Evolutionary conservation across 805 yeast species (phyloP).

Genomic region (Saturnispora quitensis): DNA sequence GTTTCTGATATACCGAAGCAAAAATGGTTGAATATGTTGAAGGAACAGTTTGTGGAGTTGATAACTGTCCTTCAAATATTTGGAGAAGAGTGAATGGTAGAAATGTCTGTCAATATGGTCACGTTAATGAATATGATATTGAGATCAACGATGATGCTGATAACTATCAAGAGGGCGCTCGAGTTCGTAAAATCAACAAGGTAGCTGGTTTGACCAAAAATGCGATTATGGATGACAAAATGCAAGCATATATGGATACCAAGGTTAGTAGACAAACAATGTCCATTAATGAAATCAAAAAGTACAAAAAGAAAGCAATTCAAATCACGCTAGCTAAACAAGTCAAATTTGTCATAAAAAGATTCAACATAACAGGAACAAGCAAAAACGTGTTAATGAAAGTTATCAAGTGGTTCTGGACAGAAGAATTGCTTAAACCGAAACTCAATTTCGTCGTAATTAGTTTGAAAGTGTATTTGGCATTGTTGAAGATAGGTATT

Average conservation of each 20-base stretch:
- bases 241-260: slow-evolving; percentile 9
- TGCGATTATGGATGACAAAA: neutral
- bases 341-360: neutral
- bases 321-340: slow-evolving; percentile 25
- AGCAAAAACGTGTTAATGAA: slow-evolving; percentile 7
- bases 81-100: slow-evolving; percentile 72
- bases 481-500: slow-evolving; percentile 36
- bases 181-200: slow-evolving; percentile 44
- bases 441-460: slow-evolving; percentile 14
- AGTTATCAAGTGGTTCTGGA: slow-evolving; percentile 29
- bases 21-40: slow-evolving; percentile 28
- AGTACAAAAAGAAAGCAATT: slow-evolving; percentile 16
- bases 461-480: slow-evolving; percentile 38
- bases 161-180: slow-evolving; percentile 34
- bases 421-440: neutral
- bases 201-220: slow-evolving; percentile 33
- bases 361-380: slow-evolving; percentile 1
- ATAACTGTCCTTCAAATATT: slow-evolving; percentile 74
- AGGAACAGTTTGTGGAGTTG: slow-evolving; percentile 84
- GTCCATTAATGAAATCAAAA: slow-evolving; percentile 8
- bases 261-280: slow-evolving; percentile 11
- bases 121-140: slow-evolving; percentile 70
- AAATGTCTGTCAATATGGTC: slow-evolving; percentile 83
- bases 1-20: neutral
- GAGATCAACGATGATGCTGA: slow-evolving; percentile 83